A percentile compares a stretch with the other conserved stretches of the same genome.
Evolutionary conservation across 768 basidiomycete genomes (phyloP).

Genomic region (Mycena latifolia): DNA sequence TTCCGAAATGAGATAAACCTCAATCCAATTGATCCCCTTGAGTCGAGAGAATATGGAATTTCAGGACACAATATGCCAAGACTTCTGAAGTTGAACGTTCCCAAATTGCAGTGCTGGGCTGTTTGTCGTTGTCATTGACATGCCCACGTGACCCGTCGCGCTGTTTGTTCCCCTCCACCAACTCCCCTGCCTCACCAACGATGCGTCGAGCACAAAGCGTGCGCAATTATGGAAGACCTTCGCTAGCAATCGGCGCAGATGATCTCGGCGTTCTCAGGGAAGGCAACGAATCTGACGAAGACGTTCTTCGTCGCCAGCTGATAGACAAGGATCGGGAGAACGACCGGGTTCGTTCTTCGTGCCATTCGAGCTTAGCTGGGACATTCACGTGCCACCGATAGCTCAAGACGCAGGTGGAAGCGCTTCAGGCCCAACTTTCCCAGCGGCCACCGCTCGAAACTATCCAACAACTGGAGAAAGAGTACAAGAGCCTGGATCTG

Average conservation of each 20-base stretch:
- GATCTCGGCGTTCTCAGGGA: constrained; percentile 75
- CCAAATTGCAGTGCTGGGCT: no score
- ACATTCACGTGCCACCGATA: constrained; percentile 39
- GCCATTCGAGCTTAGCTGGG: background rate
- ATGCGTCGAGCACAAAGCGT: constrained; percentile 79
- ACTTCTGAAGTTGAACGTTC: no score
- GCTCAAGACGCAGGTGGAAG: constrained; percentile 73
- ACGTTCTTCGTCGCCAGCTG: constrained; percentile 71
- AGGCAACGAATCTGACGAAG: constrained; percentile 69
- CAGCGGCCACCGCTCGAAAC: constrained; percentile 77
- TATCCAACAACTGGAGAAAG: constrained; percentile 76
- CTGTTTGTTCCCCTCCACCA: no score
- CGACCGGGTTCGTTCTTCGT: constrained; percentile 63
- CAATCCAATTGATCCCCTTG: no score
- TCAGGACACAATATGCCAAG: no score
- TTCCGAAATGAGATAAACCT: no score
- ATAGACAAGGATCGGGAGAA: constrained; percentile 78
- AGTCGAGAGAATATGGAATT: no score
- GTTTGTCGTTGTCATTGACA: no score
- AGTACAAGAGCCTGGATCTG: constrained; percentile 81
- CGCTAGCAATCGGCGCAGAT: constrained; percentile 62
- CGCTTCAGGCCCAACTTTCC: constrained; percentile 74
- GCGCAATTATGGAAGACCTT: constrained; percentile 66
- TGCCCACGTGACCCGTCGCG: no score
- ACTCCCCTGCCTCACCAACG: no score